These are phyloP conservation scores for Ilyonectria mors-panacis DNA, from an alignment of 2,329 filamentous ascomycete genomes.

Conservation along the genomic window DNA sequence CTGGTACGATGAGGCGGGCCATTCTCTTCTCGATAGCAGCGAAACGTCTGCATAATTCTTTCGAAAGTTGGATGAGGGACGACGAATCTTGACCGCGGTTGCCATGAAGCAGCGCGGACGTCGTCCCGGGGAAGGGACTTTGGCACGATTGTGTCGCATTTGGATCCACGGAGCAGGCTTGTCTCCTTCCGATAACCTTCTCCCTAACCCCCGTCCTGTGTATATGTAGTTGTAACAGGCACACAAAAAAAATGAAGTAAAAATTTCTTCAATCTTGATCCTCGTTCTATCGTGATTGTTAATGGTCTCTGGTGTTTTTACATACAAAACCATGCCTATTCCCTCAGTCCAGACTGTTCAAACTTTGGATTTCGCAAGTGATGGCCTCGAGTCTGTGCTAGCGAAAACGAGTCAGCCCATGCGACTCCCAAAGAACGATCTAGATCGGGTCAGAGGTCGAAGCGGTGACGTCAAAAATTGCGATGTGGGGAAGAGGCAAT, in stretches of 20 bases:
- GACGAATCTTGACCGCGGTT: slow-evolving; percentile 29
- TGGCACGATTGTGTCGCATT: slow-evolving; percentile 42
- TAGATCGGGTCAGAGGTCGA: slow-evolving; percentile 36
- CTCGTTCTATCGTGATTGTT: neutral
- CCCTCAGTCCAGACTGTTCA: neutral
- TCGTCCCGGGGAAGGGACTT: slow-evolving; percentile 43
- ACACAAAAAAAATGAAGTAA: slow-evolving; percentile 55
- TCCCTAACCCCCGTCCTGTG: slow-evolving; percentile 49
- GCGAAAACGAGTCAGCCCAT: slow-evolving; percentile 11
- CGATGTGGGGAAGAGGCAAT: slow-evolving; percentile 43
- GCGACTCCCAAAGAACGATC: slow-evolving; percentile 25
- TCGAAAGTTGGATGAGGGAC: slow-evolving; percentile 41
- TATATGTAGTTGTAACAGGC: slow-evolving; percentile 59
- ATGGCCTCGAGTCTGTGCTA: neutral
- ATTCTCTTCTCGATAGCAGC: slow-evolving; percentile 48
- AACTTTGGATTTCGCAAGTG: neutral
- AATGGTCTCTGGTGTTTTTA: too few relatives aligned
- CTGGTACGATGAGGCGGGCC: slow-evolving; percentile 48
- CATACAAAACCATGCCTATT: neutral
- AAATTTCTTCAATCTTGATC: slow-evolving; percentile 45
- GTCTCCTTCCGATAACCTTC: slow-evolving; percentile 38
- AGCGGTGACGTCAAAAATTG: slow-evolving; percentile 44
- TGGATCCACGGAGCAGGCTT: slow-evolving; percentile 43
- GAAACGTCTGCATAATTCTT: slow-evolving; percentile 51
- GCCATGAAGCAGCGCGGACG: slow-evolving; percentile 28